Conservation (phyloP, 2,329 filamentous ascomycete species). For the Talaromyces islandicus region DNA sequence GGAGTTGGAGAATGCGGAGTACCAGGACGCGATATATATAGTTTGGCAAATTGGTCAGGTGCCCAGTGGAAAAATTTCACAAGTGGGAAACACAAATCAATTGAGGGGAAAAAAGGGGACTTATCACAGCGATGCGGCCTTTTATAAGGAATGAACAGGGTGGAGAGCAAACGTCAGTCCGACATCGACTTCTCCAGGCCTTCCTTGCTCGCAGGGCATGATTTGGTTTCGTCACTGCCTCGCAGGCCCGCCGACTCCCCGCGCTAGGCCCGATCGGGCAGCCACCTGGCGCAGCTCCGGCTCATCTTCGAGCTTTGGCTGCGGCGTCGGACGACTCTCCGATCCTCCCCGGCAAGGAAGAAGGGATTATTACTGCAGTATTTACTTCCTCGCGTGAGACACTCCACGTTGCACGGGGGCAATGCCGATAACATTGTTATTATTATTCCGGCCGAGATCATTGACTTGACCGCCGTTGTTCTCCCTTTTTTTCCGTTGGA, state of each 20-base stretch:
- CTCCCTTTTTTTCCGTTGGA: not conserved
- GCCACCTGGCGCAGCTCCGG: conserved; percentile 11
- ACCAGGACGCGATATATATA: not conserved
- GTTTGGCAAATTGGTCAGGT: not conserved
- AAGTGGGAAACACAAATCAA: not conserved
- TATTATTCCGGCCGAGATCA: not conserved
- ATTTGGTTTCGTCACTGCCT: not conserved
- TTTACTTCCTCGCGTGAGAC: not conserved
- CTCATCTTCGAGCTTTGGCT: conserved; percentile 12
- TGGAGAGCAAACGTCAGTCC: not conserved
- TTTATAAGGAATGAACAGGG: not conserved
- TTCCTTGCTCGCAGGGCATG: not conserved
- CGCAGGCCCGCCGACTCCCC: conserved; percentile 10
- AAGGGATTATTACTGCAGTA: too few relatives aligned
- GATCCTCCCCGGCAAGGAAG: conserved; percentile 14
- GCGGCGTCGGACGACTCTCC: conserved; percentile 12
- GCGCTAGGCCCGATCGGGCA: conserved; percentile 14
- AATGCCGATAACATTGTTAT: not conserved
- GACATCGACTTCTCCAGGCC: not conserved
- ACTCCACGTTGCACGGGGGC: not conserved
- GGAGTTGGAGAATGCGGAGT: conserved; percentile 5
- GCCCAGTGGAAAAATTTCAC: not conserved
- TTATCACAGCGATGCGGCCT: not conserved
- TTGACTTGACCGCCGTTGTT: not conserved
- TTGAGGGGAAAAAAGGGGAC: not conserved